Base-by-base conservation (phyloP, 768 basidiomycete genomes). In the Sporobolomyces phaffii region DNA sequence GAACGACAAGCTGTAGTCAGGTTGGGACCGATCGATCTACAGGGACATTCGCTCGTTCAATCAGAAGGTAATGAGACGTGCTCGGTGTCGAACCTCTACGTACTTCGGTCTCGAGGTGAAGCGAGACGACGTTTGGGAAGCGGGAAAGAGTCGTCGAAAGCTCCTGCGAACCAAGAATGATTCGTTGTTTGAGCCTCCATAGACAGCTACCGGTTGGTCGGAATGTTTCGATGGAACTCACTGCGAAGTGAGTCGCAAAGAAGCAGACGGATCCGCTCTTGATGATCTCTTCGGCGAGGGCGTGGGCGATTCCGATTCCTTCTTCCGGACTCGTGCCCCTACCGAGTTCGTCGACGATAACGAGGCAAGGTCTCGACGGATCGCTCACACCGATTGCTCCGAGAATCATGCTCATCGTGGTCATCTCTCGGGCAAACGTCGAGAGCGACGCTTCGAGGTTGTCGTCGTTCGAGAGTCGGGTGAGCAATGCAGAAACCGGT, bases 391-490 rank as follows among this genome's bases (percentile, higher is more conserved):
- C 85, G 18, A 94, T 80, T 1, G 89, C 89, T 87, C 68, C 20
- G 7, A 67, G 36, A 28, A 51, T 60, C 67, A 52, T 64, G 44
- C 48, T 51, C 29, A 86, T 86, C 3, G 89, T 85, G 2, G 87
- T 85, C 90, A 99, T 97, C 78, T 99, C 94, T 69, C 84, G 87
- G 2, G 91, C 91, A 78, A 99, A 99, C 0, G 96, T 97, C 71
- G 92, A 96, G 29, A 98, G 77, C 48, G 83, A 88, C 74, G 85
- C 87, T 77, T 94, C 91, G 75, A 92, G 83, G 72, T 91, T 87
- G 74, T 97, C 92, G 70, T 98, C 92, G 72, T 98, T 97, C 1
- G 91, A 94, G 22, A 99, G 80, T 3, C 94, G 85, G 1, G 86
- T 88, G 29, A 98, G 82, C 7, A 98, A 81, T 0, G 86, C 83